phyloP scores from a whole-genome alignment of 2,329 filamentous ascomycete species.

The Ophiostoma australiae region DNA sequence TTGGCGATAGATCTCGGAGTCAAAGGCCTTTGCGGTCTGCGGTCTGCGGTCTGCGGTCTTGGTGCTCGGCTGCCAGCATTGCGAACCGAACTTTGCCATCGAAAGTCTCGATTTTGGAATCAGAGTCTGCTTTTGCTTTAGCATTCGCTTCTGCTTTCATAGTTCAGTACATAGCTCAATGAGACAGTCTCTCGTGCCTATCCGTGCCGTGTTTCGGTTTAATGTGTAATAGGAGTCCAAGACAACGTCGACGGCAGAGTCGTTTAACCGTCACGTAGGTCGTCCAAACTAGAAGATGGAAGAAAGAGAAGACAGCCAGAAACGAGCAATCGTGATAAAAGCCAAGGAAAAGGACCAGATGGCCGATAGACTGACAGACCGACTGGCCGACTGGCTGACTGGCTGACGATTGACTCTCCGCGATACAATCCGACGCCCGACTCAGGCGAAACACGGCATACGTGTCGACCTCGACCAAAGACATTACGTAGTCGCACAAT shows the following conservation, averaged over 20 bases:
- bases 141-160: neutral
- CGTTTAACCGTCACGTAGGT: constrained; percentile 2
- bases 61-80: constrained; percentile 8
- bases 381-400: neutral
- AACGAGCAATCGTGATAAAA: neutral
- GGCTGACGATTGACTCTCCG: neutral
- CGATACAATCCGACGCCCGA: neutral
- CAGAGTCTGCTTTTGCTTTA: neutral
- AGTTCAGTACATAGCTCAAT: neutral
- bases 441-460: neutral
- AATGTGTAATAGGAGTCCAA: constrained; percentile 16
- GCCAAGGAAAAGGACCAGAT: neutral
- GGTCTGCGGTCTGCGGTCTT: neutral
- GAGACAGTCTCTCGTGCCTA: constrained; percentile 4
- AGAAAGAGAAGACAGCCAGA: neutral
- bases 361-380: too few relatives aligned
- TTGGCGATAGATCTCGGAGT: neutral
- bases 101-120: neutral
- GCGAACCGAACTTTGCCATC: neutral
- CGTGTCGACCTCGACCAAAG: neutral
- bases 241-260: constrained; percentile 13
- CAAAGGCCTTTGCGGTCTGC: neutral
- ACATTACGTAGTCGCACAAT: constrained; percentile 7
- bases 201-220: constrained; percentile 23
- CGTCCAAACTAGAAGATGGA: neutral